Base-by-base conservation (phyloP, 441 rosid species). In the Capsella rubella region DNA sequence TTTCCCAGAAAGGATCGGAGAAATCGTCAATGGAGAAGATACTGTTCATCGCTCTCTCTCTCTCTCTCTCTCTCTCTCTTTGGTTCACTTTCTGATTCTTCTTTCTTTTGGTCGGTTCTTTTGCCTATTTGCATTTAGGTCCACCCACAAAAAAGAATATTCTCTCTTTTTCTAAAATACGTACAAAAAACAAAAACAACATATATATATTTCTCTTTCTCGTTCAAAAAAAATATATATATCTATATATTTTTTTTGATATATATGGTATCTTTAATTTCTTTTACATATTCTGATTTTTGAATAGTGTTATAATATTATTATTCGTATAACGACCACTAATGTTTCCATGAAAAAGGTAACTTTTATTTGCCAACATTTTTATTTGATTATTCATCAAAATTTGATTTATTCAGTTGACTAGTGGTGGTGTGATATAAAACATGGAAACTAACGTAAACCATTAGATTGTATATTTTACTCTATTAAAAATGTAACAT, bases 11-110 rank as follows among this genome's bases (percentile, higher is more conserved):
- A 15, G 90, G 76, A 68, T 88, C 99, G 77, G 90, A 71, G 77
- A 90, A 84, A 79, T 94, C 97, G 73, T 89, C 99, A 25, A 80
- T 79, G 2, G 94, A 81, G 81, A 92, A 90, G 35, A 78, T 73
- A 57, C 75, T 67, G 65, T 79, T 84, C 89, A 86, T 88, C 28
- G 39, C 42, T 58, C 15, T 21, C 47, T 88, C 21, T 45, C 40
- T 58, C 6, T n/a, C n/a, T 40, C 42, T 58, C 15, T 21, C 47
- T 88, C 21, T 45, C 40, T 58, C 6, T n/a, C n/a, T 40, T 3
- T 11, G 13, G 14, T 25, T 74, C 53, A 25, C 75, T 50, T 60
- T 69, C 58, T 46, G 70, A 58, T 72, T 65, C 56, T 57, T 68
- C 43, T 58, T 69, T 79, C 51, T 49, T 58, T 69, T 79, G 56